Evolutionary conservation across 2,329 filamentous ascomycete genomes (phyloP), one percentile per base, ranked within the genome.

Genomic region (Fusarium sp.): DNA sequence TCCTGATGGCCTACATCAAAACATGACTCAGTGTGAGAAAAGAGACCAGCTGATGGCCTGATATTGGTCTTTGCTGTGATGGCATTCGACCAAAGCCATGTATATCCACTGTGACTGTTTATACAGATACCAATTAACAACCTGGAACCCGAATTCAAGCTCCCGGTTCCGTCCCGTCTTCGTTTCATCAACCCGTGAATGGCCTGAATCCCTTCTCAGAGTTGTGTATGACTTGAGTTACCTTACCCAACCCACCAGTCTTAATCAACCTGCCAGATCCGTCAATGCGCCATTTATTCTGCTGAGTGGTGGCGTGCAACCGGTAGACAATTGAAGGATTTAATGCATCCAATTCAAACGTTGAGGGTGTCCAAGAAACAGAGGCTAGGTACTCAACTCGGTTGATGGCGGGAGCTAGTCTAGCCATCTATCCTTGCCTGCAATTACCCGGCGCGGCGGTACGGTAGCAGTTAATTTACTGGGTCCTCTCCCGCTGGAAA

Each of bases 211-310:
- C 24, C 24, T 24, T 13, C 29, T 20, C 41, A 44, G 41, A 13
- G 1, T 16, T 12, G 20, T 32, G 24, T 27, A 16, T 44, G n/a
- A 16, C 53, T 34, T 20, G 11, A 24, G 22, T 29, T 20, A 48
- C 20, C 41, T 41, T 30, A 62, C 34, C 41, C 43, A 32, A 22
- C 30, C 40, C 27, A 46, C 41, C 52, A 24, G 8, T 48, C 9
- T 49, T 27, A 13, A 38, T 10, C n/a, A 63, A 45, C 58, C 64
- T 53, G 38, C 65, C 69, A 54, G 48, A 66, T 69, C 56, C 46
- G 56, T 72, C 20, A 24, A 56, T 71, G 69, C 69, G 69, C 69
- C 60, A 71, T 71, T 71, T 71, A 57, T 49, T 48, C 56, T 43
- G 30, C 59, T 32, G 57, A 58, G 53, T 58, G 65, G 52, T 70